Conservation (phyloP, 2,329 filamentous ascomycete genomes). For the Exophiala oligosperma region DNA sequence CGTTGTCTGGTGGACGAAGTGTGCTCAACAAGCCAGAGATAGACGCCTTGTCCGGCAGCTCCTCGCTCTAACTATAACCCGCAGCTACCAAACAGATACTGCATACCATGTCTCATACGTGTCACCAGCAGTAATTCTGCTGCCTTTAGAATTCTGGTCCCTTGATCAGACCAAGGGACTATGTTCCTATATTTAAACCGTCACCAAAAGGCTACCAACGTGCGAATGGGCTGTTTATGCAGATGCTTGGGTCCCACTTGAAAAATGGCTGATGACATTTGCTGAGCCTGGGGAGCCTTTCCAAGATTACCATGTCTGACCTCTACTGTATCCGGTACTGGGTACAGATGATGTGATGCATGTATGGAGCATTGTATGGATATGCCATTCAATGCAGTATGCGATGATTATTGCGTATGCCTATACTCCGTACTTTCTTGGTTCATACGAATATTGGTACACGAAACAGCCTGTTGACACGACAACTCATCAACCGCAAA, state of each 20-base stretch:
- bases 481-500: too few species aligned
- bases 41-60: neutral
- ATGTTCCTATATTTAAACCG: neutral
- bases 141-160: neutral
- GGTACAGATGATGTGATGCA: too few species aligned
- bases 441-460: too few species aligned
- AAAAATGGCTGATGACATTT: neutral
- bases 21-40: neutral
- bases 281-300: neutral
- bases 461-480: too few species aligned
- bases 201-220: neutral
- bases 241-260: neutral
- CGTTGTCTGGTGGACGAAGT: neutral
- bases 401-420: too few species aligned
- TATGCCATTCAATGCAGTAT: too few species aligned
- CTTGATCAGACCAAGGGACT: neutral
- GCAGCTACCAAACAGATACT: neutral
- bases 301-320: too few species aligned
- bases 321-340: too few species aligned
- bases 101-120: constrained; percentile 6
- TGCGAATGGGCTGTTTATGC: neutral
- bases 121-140: neutral
- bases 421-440: too few species aligned
- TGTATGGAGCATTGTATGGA: too few species aligned
- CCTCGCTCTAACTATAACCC: neutral